phyloP scores from a whole-genome alignment of 1,284 basidiomycete genomes.

The Serendipita sp. region DNA sequence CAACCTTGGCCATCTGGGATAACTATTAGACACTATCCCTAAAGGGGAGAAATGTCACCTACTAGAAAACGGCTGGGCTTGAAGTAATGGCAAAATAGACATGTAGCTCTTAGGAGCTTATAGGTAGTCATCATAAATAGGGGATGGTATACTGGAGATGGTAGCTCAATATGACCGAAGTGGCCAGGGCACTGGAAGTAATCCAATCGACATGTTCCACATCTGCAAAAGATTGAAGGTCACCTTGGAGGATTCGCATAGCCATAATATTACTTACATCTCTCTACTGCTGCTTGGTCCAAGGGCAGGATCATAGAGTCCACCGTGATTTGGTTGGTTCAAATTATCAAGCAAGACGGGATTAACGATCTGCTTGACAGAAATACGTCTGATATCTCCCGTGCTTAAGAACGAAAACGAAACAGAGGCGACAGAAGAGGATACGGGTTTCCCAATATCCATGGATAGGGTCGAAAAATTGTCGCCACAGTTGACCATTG shows the following conservation, averaged over 20 bases:
- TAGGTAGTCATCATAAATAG: slow-evolving; percentile 92
- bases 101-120: slow-evolving; percentile 78
- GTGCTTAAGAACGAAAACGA: slow-evolving; percentile 92
- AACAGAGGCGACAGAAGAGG: slow-evolving; percentile 70
- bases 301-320: slow-evolving; percentile 89
- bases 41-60: slow-evolving; percentile 20
- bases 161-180: slow-evolving; percentile 97
- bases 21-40: slow-evolving; percentile 8
- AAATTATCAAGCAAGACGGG: slow-evolving; percentile 87
- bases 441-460: slow-evolving; percentile 87
- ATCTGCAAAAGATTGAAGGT: slow-evolving; percentile 38
- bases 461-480: slow-evolving; percentile 30
- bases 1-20: slow-evolving; percentile 61
- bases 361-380: slow-evolving; percentile 94
- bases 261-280: slow-evolving; percentile 47
- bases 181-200: slow-evolving; percentile 95
- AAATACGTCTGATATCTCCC: slow-evolving; percentile 85
- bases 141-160: slow-evolving; percentile 91
- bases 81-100: slow-evolving; percentile 92
- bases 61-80: slow-evolving; percentile 69
- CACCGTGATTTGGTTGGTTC: slow-evolving; percentile 82
- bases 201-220: slow-evolving; percentile 81
- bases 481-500: background rate
- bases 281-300: slow-evolving; percentile 81
- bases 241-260: background rate